Evolutionary conservation across 139 green algal genomes (phyloP), one percentile per base, ranked within the genome.

Genomic region (Edaphochlamys debaryana): DNA sequence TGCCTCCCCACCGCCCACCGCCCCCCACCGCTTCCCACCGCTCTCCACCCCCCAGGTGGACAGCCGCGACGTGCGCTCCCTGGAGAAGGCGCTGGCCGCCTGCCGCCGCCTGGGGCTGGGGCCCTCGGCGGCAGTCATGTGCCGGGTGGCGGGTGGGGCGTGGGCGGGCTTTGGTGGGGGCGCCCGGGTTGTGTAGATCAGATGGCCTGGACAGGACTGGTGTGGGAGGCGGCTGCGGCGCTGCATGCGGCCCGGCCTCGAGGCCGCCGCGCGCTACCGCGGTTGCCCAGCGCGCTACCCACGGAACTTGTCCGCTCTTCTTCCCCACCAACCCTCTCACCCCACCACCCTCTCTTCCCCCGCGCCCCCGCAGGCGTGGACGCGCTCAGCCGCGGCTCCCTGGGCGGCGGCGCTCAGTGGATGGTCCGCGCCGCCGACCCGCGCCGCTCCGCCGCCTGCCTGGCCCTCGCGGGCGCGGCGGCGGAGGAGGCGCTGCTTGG

Each of bases 71-170:
- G 58, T 69, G 37, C 72, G 74, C 19, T 9, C 60, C 4, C 84
- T 90, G 22, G 50, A 75, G 32, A 92, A 92, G 69, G 88, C 89
- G 1, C 58, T 90, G 6, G 76, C 78, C 19, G 52, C 89, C 9
- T 86, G 82, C n/a, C 34, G 68, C 32, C 58, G 40, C 4, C 88
- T 93, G 32, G 88, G 86, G 30, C 75, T 94, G 50, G 42, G 56
- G 17, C 54, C 64, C 32, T n/a, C 71, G 1, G 87, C 85, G 2
- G 60, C 72, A 40, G 79, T 85, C n/a, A 22, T 94, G 27, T 84
- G 66, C 36, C 70, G 85, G 2, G 40, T 69, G 45, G 69, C 69
- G 30, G 80, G 79, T 72, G 79, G 3, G 52, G 41, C 8, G 29
- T 38, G 48, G 23, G 67, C 11, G 58, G 73, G n/a, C 23, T n/a